phyloP scores from a whole-genome alignment of 371 early-diverging fungal species.

The Apophysomyces trapeziformis region DNA sequence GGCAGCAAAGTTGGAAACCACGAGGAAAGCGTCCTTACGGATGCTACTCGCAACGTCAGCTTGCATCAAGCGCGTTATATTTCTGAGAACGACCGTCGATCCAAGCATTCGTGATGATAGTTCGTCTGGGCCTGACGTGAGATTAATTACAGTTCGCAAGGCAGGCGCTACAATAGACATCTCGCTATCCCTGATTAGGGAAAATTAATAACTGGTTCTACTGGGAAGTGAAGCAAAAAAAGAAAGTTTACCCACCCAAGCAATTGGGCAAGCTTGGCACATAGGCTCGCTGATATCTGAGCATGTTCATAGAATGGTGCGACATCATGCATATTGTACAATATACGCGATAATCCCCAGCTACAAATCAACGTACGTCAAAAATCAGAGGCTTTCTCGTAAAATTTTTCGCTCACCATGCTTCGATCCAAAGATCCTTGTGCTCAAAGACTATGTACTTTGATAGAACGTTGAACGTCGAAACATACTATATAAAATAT shows the following conservation, averaged over 20 bases:
- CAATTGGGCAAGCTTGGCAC: constrained; percentile 28
- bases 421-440: constrained; percentile 51
- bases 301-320: constrained; percentile 27
- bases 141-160: constrained; percentile 55
- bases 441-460: constrained; percentile 55
- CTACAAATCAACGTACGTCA: constrained; percentile 24
- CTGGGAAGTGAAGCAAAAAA: too few relatives aligned
- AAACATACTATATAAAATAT: constrained; percentile 41
- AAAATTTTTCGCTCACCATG: constrained; percentile 42
- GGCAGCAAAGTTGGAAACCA: constrained; percentile 59
- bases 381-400: background rate
- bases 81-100: constrained; percentile 32
- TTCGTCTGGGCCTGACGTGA: constrained; percentile 58
- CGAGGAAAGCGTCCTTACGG: constrained; percentile 55
- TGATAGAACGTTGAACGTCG: constrained; percentile 53
- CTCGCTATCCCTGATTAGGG: constrained; percentile 2
- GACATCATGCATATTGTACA: constrained; percentile 62
- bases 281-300: constrained; percentile 25
- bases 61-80: constrained; percentile 26
- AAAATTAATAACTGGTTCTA: constrained; percentile 1
- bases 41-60: constrained; percentile 26
- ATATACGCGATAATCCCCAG: constrained; percentile 61
- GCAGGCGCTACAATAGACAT: constrained; percentile 30
- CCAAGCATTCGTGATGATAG: constrained; percentile 43
- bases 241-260: constrained; percentile 27